These are phyloP conservation scores for Sporobolomyces pararoseus DNA, from an alignment of 768 basidiomycete species.

Conservation along the genomic window DNA sequence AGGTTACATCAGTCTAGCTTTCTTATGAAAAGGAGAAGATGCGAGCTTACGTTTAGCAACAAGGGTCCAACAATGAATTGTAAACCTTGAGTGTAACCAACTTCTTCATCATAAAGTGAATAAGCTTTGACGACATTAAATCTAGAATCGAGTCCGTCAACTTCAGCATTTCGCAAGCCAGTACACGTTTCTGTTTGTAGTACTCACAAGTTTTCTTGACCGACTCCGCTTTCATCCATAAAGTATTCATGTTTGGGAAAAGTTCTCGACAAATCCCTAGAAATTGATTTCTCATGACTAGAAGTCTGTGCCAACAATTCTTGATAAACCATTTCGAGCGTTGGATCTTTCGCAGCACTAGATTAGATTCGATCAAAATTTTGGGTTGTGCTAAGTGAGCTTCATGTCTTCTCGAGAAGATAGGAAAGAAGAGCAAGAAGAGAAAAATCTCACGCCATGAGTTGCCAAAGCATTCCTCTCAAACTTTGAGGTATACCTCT, in stretches of 20 bases:
- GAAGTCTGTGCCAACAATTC: conserved; percentile 75
- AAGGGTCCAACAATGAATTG: conserved; percentile 94
- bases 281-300: conserved; percentile 88
- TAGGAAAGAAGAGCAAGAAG: conserved; percentile 8
- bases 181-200: background rate
- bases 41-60: conserved; percentile 67
- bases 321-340: conserved; percentile 78
- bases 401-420: too few relatives aligned
- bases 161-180: background rate
- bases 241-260: conserved; percentile 98
- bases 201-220: conserved; percentile 75
- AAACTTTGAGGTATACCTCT: conserved; percentile 80
- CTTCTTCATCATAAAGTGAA: conserved; percentile 78
- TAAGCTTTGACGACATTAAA: conserved; percentile 99
- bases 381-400: too few relatives aligned
- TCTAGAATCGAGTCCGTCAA: background rate
- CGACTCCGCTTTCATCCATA: conserved; percentile 86
- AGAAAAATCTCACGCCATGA: conserved; percentile 62
- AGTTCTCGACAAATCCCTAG: conserved; percentile 79
- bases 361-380: too few relatives aligned
- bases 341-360: conserved; percentile 77
- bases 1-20: too few relatives aligned
- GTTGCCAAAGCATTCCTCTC: conserved; percentile 93
- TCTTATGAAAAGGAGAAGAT: background rate
- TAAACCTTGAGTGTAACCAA: conserved; percentile 95